phyloP scores from a whole-genome alignment of 177 flowering plant genomes.

The Vitis hybrid region DNA sequence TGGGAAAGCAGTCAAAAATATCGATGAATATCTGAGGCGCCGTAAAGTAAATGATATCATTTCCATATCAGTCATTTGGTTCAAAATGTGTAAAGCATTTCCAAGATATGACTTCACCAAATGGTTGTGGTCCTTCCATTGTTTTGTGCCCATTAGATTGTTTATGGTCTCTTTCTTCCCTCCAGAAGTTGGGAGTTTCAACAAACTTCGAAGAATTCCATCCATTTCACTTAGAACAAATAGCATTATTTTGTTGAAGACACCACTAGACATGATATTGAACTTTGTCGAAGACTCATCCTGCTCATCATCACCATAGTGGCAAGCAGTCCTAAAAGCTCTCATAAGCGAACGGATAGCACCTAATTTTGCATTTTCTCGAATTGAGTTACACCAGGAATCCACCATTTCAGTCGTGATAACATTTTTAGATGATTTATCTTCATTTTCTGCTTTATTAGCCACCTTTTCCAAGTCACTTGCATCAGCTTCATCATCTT shows the following conservation, averaged over 20 bases:
- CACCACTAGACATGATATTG: constrained; percentile 69
- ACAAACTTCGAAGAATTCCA: constrained; percentile 65
- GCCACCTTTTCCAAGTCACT: constrained; percentile 25
- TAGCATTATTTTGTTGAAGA: constrained; percentile 88
- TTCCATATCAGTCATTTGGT: constrained; percentile 91
- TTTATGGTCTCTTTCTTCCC: constrained; percentile 77
- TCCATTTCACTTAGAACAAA: constrained; percentile 81
- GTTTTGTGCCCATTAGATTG: constrained; percentile 51
- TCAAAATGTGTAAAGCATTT: constrained; percentile 81
- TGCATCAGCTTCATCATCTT: constrained; percentile 30
- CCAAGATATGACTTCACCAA: constrained; percentile 93
- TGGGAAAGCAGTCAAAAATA: constrained; percentile 85
- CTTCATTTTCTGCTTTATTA: constrained; percentile 21
- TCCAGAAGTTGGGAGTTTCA: constrained; percentile 66
- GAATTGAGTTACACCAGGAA: constrained; percentile 60
- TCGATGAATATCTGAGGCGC: constrained; percentile 67
- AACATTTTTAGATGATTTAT: constrained; percentile 35
- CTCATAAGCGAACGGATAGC: constrained; percentile 69
- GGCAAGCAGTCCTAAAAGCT: constrained; percentile 83
- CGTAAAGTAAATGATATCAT: constrained; percentile 84
- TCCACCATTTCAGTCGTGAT: constrained; percentile 85
- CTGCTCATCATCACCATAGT: constrained; percentile 81
- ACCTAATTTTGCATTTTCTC: constrained; percentile 44
- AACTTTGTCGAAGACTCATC: constrained; percentile 52
- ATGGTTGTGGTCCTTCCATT: constrained; percentile 68